These are phyloP conservation scores for Lentinus polychrous DNA, from an alignment of 1,284 basidiomycete genomes.

Conservation along the genomic window DNA sequence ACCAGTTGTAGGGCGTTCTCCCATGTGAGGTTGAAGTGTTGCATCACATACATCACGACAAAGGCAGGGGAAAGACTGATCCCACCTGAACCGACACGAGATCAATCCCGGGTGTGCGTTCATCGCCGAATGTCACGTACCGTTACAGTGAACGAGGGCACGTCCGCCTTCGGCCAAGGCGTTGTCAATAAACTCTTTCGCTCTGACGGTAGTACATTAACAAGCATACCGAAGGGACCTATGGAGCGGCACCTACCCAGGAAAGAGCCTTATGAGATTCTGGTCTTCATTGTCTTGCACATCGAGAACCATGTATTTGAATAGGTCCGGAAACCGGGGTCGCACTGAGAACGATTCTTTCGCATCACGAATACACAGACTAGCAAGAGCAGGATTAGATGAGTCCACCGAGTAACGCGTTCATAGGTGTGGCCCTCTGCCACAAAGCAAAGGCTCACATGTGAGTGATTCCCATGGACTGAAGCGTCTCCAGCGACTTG, in stretches of 20 bases:
- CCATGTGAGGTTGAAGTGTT: conserved; percentile 72
- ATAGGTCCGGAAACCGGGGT: conserved; percentile 78
- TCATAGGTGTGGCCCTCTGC: too few species aligned
- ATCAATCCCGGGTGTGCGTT: too few species aligned
- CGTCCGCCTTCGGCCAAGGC: conserved; percentile 64
- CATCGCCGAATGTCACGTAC: conserved; percentile 33
- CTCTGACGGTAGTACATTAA: conserved; percentile 33
- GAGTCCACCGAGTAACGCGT: too few species aligned
- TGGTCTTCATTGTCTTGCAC: conserved; percentile 89
- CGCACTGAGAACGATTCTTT: conserved; percentile 85
- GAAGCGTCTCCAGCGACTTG: conserved; percentile 67
- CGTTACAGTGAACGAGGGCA: conserved; percentile 89
- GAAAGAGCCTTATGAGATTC: conserved; percentile 82
- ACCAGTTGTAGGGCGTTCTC: conserved; percentile 81
- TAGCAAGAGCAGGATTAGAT: conserved; percentile 22
- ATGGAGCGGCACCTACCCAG: conserved; percentile 41
- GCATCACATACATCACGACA: conserved; percentile 91
- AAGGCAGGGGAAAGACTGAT: conserved; percentile 85
- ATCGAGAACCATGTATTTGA: conserved; percentile 77
- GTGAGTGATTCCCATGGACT: conserved; percentile 70
- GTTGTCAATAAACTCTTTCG: conserved; percentile 72
- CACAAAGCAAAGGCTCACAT: conserved; percentile 53
- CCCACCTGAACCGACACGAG: conserved; percentile 47
- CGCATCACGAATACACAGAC: conserved; percentile 81
- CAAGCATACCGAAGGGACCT: neutral